Evolutionary conservation across 805 yeast species (phyloP).

Genomic region (Saccharomycopsis sp.): DNA sequence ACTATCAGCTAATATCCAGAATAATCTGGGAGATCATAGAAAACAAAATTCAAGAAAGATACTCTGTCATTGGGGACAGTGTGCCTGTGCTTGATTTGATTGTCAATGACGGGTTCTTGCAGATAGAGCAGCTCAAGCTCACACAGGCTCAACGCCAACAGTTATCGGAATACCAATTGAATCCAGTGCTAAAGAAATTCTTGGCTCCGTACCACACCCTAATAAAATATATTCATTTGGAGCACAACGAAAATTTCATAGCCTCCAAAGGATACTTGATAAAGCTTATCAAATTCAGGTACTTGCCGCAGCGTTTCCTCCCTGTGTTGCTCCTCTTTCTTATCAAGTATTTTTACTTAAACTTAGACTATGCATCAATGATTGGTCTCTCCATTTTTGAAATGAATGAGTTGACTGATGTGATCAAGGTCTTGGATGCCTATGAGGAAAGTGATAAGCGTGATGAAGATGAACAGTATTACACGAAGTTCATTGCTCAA

Average conservation of each 20-base stretch:
- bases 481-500: conserved; percentile 5
- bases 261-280: conserved; percentile 30
- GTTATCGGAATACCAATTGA: conserved; percentile 26
- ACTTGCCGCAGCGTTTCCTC: conserved; percentile 27
- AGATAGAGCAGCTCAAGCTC: conserved; percentile 24
- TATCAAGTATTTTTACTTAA: conserved; percentile 18
- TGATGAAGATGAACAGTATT: conserved; percentile 3
- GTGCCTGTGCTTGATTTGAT: conserved; percentile 3
- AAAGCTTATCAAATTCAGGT: conserved; percentile 41
- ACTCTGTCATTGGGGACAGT: conserved; percentile 6
- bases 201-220: conserved; percentile 67
- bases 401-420: conserved; percentile 8
- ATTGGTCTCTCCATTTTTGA: conserved; percentile 19
- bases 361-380: conserved; percentile 4
- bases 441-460: neutral
- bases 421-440: conserved; percentile 13
- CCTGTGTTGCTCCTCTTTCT: conserved; percentile 10
- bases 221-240: conserved; percentile 39
- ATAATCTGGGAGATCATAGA: conserved; percentile 58
- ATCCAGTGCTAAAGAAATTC: conserved; percentile 59
- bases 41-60: conserved; percentile 30
- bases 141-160: conserved; percentile 1
- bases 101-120: conserved; percentile 13
- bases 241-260: conserved; percentile 25
- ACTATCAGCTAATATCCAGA: conserved; percentile 42